phyloP scores from a whole-genome alignment of 805 yeast species.

The Saccharomycopsis sp. region DNA sequence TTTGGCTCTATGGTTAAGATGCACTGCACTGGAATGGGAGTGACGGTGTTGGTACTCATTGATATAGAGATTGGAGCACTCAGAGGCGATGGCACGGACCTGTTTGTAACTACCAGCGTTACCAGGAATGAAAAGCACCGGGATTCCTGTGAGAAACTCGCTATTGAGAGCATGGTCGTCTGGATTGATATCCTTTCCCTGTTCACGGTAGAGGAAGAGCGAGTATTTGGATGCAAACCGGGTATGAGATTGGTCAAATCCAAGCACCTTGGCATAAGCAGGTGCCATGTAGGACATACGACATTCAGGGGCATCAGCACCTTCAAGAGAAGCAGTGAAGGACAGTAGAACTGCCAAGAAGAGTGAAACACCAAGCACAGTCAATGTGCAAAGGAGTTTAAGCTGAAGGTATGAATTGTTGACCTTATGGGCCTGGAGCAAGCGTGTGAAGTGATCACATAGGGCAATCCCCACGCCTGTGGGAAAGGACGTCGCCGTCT shows the following conservation, averaged over 20 bases:
- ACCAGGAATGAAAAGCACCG: constrained; percentile 92
- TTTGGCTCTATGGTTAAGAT: constrained; percentile 26
- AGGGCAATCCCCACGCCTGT: background rate
- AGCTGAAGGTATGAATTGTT: background rate
- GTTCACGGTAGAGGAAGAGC: constrained; percentile 82
- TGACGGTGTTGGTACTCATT: constrained; percentile 24
- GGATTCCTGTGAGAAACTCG: constrained; percentile 55
- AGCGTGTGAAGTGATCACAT: background rate
- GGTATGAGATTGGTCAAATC: constrained; percentile 66
- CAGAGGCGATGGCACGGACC: constrained; percentile 87
- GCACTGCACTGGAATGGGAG: background rate
- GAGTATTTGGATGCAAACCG: constrained; percentile 74
- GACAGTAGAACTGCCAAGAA: constrained; percentile 26
- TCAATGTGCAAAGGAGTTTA: background rate
- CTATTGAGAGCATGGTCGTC: constrained; percentile 30
- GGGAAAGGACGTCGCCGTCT: background rate
- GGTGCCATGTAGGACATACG: constrained; percentile 75
- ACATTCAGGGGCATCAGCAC: constrained; percentile 52
- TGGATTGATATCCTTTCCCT: constrained; percentile 57
- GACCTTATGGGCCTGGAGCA: background rate
- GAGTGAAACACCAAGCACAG: constrained; percentile 4
- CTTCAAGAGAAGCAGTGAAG: constrained; percentile 29
- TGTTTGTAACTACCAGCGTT: constrained; percentile 94
- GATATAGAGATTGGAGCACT: constrained; percentile 51
- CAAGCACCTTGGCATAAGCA: constrained; percentile 66